A percentile compares a stretch with the other conserved stretches of the same genome.
phyloP scores from a whole-genome alignment of 2,329 filamentous ascomycete genomes.

The Bipolaris zeicola region DNA sequence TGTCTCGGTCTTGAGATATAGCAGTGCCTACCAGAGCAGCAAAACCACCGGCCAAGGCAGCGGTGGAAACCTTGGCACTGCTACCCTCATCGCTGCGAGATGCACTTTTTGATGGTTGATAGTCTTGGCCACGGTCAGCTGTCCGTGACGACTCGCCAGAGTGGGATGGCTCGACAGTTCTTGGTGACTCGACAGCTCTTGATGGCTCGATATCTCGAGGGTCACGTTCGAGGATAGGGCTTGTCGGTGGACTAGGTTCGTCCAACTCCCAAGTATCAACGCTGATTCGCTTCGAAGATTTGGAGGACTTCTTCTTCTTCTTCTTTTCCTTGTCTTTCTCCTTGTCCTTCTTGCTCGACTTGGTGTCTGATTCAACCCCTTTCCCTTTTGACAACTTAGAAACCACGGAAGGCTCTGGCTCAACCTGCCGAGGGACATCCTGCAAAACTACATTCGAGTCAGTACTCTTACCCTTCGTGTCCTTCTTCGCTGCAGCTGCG shows the following conservation, averaged over 20 bases:
- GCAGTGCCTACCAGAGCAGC: conserved; percentile 40
- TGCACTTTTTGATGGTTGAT: conserved; percentile 11
- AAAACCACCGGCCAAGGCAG: conserved; percentile 41
- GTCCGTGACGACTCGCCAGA: background rate
- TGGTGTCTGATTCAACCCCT: conserved; percentile 27
- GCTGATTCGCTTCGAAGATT: conserved; percentile 38
- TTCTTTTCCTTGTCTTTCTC: conserved; percentile 6
- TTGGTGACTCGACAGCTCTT: background rate
- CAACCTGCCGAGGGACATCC: conserved; percentile 18
- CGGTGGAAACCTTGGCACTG: conserved; percentile 26
- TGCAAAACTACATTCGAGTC: conserved; percentile 29
- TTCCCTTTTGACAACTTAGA: conserved; percentile 17
- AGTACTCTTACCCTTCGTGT: conserved; percentile 35
- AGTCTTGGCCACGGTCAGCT: conserved; percentile 3
- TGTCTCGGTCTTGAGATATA: conserved; percentile 43
- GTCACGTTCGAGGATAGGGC: conserved; percentile 43
- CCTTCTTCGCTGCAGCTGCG: conserved; percentile 23
- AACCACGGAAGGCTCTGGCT: conserved; percentile 13
- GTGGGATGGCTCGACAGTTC: conserved; percentile 3
- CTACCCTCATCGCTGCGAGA: conserved; percentile 20
- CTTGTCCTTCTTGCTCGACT: conserved; percentile 44
- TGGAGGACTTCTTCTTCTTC: conserved; percentile 36
- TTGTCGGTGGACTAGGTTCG: conserved; percentile 31
- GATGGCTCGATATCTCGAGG: conserved; percentile 21
- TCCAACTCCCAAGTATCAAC: conserved; percentile 40